Percentiles rank a stretch among this genome's conserved stretches.
Conservation (phyloP, 1,139 yeast species). For the Yamadazyma siamensis region DNA sequence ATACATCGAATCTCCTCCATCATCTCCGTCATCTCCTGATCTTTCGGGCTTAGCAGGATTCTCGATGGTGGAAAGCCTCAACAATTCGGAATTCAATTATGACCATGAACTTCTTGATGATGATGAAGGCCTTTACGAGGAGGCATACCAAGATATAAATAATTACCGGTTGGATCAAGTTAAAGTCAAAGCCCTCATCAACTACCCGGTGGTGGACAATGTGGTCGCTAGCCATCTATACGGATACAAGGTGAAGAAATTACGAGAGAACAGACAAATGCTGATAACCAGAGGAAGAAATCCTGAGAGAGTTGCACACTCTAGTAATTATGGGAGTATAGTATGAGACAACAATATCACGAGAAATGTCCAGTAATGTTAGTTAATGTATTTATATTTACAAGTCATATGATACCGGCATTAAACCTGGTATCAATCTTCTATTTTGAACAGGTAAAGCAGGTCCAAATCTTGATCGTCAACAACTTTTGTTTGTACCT, state of each 20-base stretch:
- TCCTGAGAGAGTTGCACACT: constrained; percentile 5
- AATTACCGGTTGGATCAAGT: constrained; percentile 39
- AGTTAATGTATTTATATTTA: too few relatives aligned
- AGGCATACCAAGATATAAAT: constrained; percentile 33
- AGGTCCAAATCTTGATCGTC: constrained; percentile 39
- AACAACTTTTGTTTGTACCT: constrained; percentile 6
- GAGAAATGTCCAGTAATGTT: too few relatives aligned
- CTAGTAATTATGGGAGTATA: constrained; percentile 12
- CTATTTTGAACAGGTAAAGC: constrained; percentile 41
- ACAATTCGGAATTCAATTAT: constrained; percentile 26
- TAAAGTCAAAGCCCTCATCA: constrained; percentile 32
- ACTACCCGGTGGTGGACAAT: constrained; percentile 47
- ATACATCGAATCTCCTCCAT: constrained; percentile 20
- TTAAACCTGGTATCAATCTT: constrained; percentile 22
- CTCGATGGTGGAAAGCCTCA: constrained; percentile 28
- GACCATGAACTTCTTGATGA: constrained; percentile 37
- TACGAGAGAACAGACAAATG: constrained; percentile 22
- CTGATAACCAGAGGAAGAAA: constrained; percentile 12
- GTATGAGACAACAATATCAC: constrained; percentile 7
- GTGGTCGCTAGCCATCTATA: constrained; percentile 39
- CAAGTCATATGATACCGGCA: too few relatives aligned
- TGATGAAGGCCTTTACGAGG: constrained; percentile 35
- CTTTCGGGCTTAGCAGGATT: constrained; percentile 12
- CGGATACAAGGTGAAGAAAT: constrained; percentile 42
- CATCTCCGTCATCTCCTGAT: constrained; percentile 28